Conservation (phyloP, 75 land plant species). For the Larix kaempferi region DNA sequence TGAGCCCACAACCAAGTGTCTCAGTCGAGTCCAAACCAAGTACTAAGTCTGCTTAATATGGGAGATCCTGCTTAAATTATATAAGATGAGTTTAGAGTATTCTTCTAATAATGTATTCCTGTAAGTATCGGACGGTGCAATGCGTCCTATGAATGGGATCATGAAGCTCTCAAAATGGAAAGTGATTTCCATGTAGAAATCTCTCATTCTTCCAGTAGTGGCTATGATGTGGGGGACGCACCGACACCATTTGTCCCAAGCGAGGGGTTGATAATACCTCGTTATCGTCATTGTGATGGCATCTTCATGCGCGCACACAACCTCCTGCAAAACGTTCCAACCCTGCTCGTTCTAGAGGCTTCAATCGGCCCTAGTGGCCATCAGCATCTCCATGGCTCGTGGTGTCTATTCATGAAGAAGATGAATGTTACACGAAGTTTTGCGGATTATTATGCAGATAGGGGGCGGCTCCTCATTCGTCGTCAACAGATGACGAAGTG, state of each 20-base stretch:
- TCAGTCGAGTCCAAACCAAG: no score
- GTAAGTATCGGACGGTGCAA: constrained; percentile 98
- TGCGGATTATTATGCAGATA: no score
- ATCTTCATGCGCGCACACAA: constrained; percentile 28
- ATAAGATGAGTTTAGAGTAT: no score
- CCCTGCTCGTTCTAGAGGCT: constrained; percentile 38
- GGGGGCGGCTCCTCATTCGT: no score
- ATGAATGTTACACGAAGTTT: no score
- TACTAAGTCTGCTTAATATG: no score
- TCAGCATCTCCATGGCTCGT: constrained; percentile 37
- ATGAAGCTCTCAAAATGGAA: constrained; percentile 98
- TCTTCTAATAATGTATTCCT: no score
- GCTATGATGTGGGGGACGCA: constrained; percentile 30
- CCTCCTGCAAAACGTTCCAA: constrained; percentile 45
- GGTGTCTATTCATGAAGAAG: no score
- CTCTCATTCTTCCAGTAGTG: constrained; percentile 16
- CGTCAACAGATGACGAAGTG: no score
- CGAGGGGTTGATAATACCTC: constrained; percentile 30
- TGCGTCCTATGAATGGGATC: constrained; percentile 90
- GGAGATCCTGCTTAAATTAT: no score
- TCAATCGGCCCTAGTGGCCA: constrained; percentile 43
- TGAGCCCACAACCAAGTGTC: no score
- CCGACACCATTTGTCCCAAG: constrained; percentile 37
- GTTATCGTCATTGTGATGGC: constrained; percentile 43
- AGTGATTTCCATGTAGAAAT: constrained; percentile 41